Percentiles rank a stretch among this genome's conserved stretches.
Conservation (phyloP, 73 alveolate genomes). For the Diophrys sp. region DNA sequence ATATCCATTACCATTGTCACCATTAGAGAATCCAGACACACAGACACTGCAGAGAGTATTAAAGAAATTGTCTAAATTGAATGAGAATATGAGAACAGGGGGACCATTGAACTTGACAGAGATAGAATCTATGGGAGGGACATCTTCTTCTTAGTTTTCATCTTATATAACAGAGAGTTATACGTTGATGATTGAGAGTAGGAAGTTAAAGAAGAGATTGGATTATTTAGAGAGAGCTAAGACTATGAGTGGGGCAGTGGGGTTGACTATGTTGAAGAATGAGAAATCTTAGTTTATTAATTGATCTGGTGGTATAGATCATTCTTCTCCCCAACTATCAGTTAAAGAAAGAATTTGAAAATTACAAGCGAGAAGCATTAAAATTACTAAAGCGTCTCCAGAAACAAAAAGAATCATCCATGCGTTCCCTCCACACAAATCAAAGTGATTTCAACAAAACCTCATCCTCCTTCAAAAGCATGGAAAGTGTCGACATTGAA, state of each 20-base stretch:
- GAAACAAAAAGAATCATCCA: background rate
- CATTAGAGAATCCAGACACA: constrained; percentile 5
- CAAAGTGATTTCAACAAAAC: constrained; percentile 7
- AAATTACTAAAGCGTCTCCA: background rate
- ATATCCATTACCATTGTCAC: constrained; percentile 11
- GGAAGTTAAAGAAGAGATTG: constrained; percentile 10
- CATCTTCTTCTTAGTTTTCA: background rate
- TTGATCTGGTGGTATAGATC: too few relatives aligned
- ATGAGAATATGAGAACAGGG: background rate
- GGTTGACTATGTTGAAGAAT: background rate
- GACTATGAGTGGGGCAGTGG: background rate
- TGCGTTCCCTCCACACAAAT: background rate
- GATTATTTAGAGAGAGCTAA: background rate
- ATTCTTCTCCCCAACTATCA: too few relatives aligned
- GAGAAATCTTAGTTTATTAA: too few relatives aligned
- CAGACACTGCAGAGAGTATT: constrained; percentile 14
- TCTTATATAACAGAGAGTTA: constrained; percentile 1
- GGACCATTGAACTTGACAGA: background rate
- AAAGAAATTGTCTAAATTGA: background rate
- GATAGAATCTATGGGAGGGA: too few relatives aligned
- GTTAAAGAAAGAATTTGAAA: constrained; percentile 12
- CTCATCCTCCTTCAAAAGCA: background rate
- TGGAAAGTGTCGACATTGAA: constrained; percentile 3
- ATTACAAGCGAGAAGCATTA: constrained; percentile 6
- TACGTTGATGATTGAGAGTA: constrained; percentile 7